Evolutionary conservation across 73 alveolate genomes (phyloP).

Genomic region (Blepharisma japonicum): DNA sequence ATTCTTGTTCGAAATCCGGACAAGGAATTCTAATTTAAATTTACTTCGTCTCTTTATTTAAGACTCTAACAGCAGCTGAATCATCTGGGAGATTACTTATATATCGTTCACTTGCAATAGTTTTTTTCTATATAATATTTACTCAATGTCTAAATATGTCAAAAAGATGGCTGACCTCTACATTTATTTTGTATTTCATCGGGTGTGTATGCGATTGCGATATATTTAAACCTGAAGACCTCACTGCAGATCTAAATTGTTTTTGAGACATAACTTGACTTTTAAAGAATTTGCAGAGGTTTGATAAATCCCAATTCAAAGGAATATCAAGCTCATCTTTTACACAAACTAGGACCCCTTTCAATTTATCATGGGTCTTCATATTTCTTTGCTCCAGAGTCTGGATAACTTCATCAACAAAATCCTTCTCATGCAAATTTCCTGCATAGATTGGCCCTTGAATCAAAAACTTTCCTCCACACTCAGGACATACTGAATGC

Average conservation of each 20-base stretch:
- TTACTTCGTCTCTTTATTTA: neutral
- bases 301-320: constrained; percentile 54
- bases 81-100: neutral
- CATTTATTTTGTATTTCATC: constrained; percentile 73
- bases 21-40: neutral
- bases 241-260: constrained; percentile 63
- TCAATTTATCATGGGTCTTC: constrained; percentile 70
- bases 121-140: neutral
- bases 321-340: constrained; percentile 68
- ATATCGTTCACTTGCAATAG: neutral
- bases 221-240: constrained; percentile 61
- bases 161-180: constrained; percentile 64
- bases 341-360: constrained; percentile 60
- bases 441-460: constrained; percentile 89
- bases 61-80: constrained; percentile 25
- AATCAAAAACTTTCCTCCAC: constrained; percentile 71
- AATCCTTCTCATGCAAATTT: constrained; percentile 70
- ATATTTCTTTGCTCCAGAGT: constrained; percentile 39
- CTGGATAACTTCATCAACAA: constrained; percentile 51
- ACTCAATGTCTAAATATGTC: constrained; percentile 74
- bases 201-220: constrained; percentile 76
- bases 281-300: constrained; percentile 60
- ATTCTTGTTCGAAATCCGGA: neutral
- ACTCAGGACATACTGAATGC: constrained; percentile 46
- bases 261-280: constrained; percentile 54